phyloP scores from a whole-genome alignment of 257 asterid species.

The Salvia miltiorrhiza region DNA sequence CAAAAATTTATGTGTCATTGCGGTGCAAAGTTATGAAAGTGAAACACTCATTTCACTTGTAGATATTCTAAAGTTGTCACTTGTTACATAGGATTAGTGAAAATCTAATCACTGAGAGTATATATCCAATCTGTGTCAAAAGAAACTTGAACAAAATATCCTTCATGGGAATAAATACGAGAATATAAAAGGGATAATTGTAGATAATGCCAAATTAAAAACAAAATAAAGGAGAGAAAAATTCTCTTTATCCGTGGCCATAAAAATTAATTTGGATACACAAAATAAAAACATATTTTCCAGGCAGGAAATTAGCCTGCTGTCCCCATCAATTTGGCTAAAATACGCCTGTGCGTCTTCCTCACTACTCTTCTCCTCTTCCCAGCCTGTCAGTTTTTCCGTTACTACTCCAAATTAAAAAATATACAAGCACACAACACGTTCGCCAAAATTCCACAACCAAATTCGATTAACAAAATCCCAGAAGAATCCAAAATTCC shows the following conservation, averaged over 20 bases:
- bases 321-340: conserved; percentile 15
- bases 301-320: conserved; percentile 23
- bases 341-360: conserved; percentile 27
- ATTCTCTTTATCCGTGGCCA: neutral
- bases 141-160: conserved; percentile 5
- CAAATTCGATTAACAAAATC: neutral
- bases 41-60: too few relatives aligned
- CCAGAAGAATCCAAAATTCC: neutral
- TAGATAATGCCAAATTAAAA: neutral
- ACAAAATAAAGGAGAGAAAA: neutral
- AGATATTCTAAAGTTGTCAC: neutral
- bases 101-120: neutral
- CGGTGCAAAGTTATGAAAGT: too few relatives aligned
- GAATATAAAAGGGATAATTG: neutral
- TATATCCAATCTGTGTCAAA: neutral
- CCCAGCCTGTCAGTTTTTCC: conserved; percentile 28
- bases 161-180: neutral
- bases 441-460: neutral
- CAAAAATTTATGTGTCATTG: too few relatives aligned
- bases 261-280: neutral
- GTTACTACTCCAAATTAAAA: conserved; percentile 13
- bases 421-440: neutral
- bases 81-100: neutral
- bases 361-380: conserved; percentile 13
- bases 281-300: neutral